A percentile compares a stretch with the other conserved stretches of the same genome.
Evolutionary conservation across 108 stramenopile species (phyloP).

Genomic region (Fragilaria radians): DNA sequence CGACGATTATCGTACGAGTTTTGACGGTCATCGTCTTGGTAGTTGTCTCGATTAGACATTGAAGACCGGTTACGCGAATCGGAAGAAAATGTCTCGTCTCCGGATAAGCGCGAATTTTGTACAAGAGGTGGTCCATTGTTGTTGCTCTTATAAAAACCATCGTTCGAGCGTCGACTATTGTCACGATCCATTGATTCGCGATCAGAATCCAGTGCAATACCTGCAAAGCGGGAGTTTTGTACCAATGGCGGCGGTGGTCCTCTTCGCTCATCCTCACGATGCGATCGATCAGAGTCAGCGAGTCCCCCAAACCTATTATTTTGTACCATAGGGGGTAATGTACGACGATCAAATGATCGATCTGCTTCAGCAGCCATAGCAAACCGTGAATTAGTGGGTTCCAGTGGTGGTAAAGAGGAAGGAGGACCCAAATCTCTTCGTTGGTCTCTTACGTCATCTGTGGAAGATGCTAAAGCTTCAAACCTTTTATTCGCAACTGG

Average conservation of each 20-base stretch:
- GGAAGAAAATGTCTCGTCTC: constrained; percentile 31
- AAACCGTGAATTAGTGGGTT: constrained; percentile 41
- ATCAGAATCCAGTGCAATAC: constrained; percentile 36
- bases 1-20: constrained; percentile 32
- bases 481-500: constrained; percentile 58
- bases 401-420: no score
- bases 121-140: constrained; percentile 46
- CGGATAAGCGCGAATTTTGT: constrained; percentile 38
- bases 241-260: constrained; percentile 59
- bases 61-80: constrained; percentile 11
- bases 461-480: constrained; percentile 59
- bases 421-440: constrained; percentile 17
- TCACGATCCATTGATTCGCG: constrained; percentile 23
- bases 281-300: constrained; percentile 21
- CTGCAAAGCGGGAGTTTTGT: constrained; percentile 58
- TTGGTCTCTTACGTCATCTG: constrained; percentile 40
- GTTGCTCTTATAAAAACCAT: constrained; percentile 9
- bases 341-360: constrained; percentile 13
- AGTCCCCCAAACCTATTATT: constrained; percentile 59
- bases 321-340: constrained; percentile 43
- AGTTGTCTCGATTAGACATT: constrained; percentile 1
- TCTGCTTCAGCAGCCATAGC: constrained; percentile 39
- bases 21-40: constrained; percentile 21
- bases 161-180: constrained; percentile 20
- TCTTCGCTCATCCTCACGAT: constrained; percentile 22